Evolutionary conservation across 2,329 filamentous ascomycete species (phyloP).

Genomic region (Penicillium italicum): DNA sequence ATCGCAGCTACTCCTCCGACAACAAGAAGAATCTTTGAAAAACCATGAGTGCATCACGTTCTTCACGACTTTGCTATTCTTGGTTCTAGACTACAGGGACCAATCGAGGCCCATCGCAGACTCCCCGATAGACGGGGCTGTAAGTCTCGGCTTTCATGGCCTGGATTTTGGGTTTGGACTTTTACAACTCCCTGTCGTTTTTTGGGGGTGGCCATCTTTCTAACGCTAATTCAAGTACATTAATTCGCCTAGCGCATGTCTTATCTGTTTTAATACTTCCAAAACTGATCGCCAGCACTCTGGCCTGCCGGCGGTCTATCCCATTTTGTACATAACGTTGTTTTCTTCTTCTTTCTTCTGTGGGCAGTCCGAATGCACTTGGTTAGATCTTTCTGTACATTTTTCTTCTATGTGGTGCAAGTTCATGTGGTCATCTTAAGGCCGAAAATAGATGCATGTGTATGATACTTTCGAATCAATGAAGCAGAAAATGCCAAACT

Average conservation of each 20-base stretch:
- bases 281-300: not conserved
- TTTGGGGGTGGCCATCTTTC: not conserved
- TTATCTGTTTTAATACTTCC: conserved; percentile 18
- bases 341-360: not conserved
- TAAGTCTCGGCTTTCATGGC: not conserved
- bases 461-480: not conserved
- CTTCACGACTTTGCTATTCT: conserved; percentile 2
- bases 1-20: conserved; percentile 41
- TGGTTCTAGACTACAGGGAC: not conserved
- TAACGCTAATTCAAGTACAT: conserved; percentile 12
- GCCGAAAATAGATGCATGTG: not conserved
- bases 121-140: not conserved
- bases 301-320: not conserved
- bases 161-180: not conserved
- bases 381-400: conserved; percentile 6
- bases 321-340: conserved; percentile 20
- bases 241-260: conserved; percentile 13
- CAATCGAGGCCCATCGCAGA: not conserved
- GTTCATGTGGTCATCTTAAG: not conserved
- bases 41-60: not conserved
- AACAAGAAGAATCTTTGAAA: conserved; percentile 36
- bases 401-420: not conserved
- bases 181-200: not conserved
- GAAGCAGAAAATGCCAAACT: not conserved
- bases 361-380: conserved; percentile 13